Conservation (phyloP, 73 alveolate genomes). For the Tetrahymena borealis region DNA sequence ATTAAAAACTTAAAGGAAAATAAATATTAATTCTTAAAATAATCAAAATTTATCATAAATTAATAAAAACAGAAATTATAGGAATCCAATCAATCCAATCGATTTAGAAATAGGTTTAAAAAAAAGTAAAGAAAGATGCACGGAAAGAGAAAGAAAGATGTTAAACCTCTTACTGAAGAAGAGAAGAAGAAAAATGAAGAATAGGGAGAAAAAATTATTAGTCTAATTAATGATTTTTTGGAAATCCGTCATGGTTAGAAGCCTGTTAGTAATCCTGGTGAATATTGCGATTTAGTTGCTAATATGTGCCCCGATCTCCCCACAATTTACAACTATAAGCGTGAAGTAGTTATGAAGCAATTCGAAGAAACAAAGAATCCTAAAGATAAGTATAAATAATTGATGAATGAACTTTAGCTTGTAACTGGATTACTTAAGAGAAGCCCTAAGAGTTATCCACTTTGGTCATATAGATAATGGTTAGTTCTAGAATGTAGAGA, state of each 20-base stretch:
- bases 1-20: no score
- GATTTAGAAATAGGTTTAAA: no score
- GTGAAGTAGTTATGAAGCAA: conserved; percentile 62
- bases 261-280: conserved; percentile 56
- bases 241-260: conserved; percentile 54
- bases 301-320: conserved; percentile 72
- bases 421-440: conserved; percentile 57
- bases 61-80: no score
- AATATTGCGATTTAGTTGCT: conserved; percentile 61
- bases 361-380: conserved; percentile 19
- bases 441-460: conserved; percentile 77
- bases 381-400: conserved; percentile 28
- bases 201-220: conserved; percentile 55
- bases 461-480: conserved; percentile 92
- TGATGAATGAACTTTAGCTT: conserved; percentile 54
- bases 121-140: no score
- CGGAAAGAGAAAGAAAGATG: conserved; percentile 71
- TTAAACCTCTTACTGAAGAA: conserved; percentile 58
- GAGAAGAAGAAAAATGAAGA: conserved; percentile 58
- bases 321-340: conserved; percentile 78
- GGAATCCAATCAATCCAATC: no score
- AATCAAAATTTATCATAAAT: no score
- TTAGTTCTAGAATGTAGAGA: conserved; percentile 60
- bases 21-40: no score
- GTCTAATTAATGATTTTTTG: conserved; percentile 58